Evolutionary conservation across 2,329 filamentous ascomycete genomes (phyloP), one percentile per base, ranked within the genome.

Genomic region (Tolypocladium tundrense): DNA sequence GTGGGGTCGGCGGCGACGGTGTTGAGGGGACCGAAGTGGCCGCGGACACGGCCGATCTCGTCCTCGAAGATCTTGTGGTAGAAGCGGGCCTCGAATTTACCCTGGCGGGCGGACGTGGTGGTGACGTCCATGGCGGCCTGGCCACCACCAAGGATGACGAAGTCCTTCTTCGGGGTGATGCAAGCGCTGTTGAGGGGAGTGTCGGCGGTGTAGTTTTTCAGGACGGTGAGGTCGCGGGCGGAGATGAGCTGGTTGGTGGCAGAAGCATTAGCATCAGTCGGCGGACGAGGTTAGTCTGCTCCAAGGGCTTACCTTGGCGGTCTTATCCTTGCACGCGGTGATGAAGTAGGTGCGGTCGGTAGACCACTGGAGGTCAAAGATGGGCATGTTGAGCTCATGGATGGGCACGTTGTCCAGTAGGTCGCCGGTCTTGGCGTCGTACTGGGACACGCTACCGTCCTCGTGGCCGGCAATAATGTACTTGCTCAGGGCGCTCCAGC

Each of bases 41-140:
- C 94, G 72, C 91, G 85, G 64, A 99, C 94, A 80, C 94, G 88
- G 66, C 94, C 94, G 69, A 97, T 93, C 80, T 99, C 94, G 76
- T 99, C 93, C 77, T 96, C 91, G 73, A 99, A 97, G 73, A 99
- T 88, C 84, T 96, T 97, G 87, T 99, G 94, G 83, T 97, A 99
- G 83, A 99, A 99, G 65, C 94, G 87, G 51, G 94, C 94, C 77
- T 99, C 94, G 80, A 99, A 99, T 79, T 97, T 97, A 78, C 94
- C 94, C 81, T 99, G 94, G 65, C 94, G 86, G 54, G 91, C 87
- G 40, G 88, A 88, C 55, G 94, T 97, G 57, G 90, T 95, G 59
- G 94, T 99, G 76, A 99, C 94, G 72, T 97, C 93, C 91, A 97
- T 97, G 71, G 94, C 94, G 64, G 92, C 94, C 79, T 99, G 94